Conservation (phyloP, 495 filamentous ascomycete species). For the Ascobolus immersus region DNA sequence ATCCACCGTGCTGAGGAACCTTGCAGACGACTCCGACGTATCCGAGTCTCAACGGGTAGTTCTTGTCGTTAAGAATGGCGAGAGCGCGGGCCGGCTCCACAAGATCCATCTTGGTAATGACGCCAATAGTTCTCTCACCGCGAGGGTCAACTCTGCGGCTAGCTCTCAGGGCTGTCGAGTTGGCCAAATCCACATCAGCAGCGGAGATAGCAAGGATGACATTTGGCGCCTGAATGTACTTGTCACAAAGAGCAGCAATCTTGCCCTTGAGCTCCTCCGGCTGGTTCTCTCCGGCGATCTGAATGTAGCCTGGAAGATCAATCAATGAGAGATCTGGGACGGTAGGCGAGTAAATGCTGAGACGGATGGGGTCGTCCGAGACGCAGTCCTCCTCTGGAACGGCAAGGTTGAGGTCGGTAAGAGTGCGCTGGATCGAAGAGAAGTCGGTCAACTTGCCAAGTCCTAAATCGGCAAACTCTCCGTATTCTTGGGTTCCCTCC, state of each 20-base stretch:
- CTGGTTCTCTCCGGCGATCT: constrained; percentile 75
- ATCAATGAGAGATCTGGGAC: constrained; percentile 92
- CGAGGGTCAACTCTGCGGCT: constrained; percentile 80
- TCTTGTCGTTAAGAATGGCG: constrained; percentile 55
- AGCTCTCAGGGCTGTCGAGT: constrained; percentile 76
- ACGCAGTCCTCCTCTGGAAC: constrained; percentile 79
- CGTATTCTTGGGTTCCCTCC: constrained; percentile 70
- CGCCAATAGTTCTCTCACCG: constrained; percentile 87
- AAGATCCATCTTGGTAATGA: constrained; percentile 97
- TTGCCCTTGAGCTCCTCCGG: constrained; percentile 80
- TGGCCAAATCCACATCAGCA: constrained; percentile 88
- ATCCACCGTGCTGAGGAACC: constrained; percentile 36
- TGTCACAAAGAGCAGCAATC: constrained; percentile 89
- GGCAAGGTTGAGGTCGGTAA: constrained; percentile 85
- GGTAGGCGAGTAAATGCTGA: constrained; percentile 80
- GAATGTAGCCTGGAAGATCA: constrained; percentile 91
- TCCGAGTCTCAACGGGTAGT: constrained; percentile 84
- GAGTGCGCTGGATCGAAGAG: constrained; percentile 64
- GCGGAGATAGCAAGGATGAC: constrained; percentile 94
- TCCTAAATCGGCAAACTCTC: constrained; percentile 83
- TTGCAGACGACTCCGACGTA: constrained; percentile 89
- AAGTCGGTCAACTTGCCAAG: constrained; percentile 86
- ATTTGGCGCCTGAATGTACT: constrained; percentile 90
- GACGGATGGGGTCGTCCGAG: constrained; percentile 84
- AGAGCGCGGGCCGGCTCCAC: constrained; percentile 62